Conservation (phyloP, 2,329 filamentous ascomycete genomes). For the Corynespora cassiicola region DNA sequence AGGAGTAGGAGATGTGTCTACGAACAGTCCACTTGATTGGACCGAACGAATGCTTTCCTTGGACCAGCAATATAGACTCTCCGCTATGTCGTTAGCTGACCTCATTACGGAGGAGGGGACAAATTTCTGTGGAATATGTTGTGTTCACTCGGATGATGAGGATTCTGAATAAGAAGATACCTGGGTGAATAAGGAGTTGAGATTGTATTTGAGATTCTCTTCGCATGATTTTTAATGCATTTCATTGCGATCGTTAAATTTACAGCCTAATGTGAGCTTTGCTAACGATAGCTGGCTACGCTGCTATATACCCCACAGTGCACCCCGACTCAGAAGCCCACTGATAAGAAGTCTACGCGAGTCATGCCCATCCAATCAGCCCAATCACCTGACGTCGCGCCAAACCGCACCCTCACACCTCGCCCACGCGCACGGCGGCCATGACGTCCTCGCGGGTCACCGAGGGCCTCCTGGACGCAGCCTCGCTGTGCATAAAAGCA, state of each 20-base stretch:
- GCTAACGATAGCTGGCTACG: too few species aligned
- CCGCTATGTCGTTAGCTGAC: conserved; percentile 14
- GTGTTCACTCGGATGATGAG: too few species aligned
- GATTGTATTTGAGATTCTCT: too few species aligned
- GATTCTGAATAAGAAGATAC: too few species aligned
- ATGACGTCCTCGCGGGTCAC: conserved; percentile 29
- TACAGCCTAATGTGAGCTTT: too few species aligned
- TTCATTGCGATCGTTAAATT: too few species aligned
- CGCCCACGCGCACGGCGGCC: conserved; percentile 22
- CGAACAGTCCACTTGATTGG: conserved; percentile 15
- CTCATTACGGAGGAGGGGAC: conserved; percentile 12
- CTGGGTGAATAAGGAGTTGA: too few species aligned
- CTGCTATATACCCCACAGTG: too few species aligned
- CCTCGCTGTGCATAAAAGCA: conserved; percentile 43
- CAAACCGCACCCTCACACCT: conserved; percentile 10
- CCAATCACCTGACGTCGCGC: conserved; percentile 24
- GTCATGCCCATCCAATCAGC: conserved; percentile 53
- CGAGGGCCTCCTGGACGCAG: conserved; percentile 49
- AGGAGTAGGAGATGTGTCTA: conserved; percentile 5
- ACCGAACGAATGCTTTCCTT: conserved; percentile 14
- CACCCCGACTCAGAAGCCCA: too few species aligned
- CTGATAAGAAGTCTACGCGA: too few species aligned
- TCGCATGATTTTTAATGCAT: too few species aligned
- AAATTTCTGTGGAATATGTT: too few species aligned
- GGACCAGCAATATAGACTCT: conserved; percentile 13